These are phyloP conservation scores for Chaetomiaceae sp. DNA, from an alignment of 2,329 filamentous ascomycete genomes.

Conservation along the genomic window DNA sequence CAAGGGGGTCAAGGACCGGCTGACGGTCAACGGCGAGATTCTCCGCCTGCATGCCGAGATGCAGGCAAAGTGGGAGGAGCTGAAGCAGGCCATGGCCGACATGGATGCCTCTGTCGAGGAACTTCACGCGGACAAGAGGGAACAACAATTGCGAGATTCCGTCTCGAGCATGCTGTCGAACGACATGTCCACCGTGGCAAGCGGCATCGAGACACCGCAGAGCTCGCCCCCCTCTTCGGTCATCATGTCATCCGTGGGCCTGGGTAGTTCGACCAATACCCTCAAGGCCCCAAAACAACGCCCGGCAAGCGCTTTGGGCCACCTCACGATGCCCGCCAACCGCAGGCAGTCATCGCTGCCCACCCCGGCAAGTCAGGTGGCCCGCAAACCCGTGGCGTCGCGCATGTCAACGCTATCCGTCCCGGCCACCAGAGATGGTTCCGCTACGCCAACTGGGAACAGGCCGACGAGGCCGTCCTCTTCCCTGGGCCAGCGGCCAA, in stretches of 20 bases:
- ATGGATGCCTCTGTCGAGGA: constrained; percentile 74
- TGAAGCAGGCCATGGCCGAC: constrained; percentile 72
- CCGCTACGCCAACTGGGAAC: constrained; percentile 47
- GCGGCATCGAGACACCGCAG: constrained; percentile 64
- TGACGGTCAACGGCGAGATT: constrained; percentile 95
- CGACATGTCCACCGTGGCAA: constrained; percentile 64
- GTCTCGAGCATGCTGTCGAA: constrained; percentile 88
- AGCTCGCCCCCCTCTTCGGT: constrained; percentile 61
- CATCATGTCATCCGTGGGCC: constrained; percentile 52
- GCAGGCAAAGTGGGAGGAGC: constrained; percentile 70
- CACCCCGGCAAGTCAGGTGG: constrained; percentile 36
- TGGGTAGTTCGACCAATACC: constrained; percentile 29
- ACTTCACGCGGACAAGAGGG: constrained; percentile 55
- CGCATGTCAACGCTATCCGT: constrained; percentile 43
- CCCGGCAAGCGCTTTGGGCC: constrained; percentile 43
- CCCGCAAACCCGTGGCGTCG: constrained; percentile 39
- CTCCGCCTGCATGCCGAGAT: constrained; percentile 80
- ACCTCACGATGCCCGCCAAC: constrained; percentile 41
- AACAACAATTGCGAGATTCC: constrained; percentile 80
- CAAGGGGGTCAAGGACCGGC: constrained; percentile 88
- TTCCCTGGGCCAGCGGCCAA: constrained; percentile 54
- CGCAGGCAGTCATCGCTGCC: constrained; percentile 47
- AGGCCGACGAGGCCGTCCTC: constrained; percentile 42
- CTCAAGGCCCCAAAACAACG: constrained; percentile 42
- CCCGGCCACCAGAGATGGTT: constrained; percentile 37